Conservation (phyloP, 1,284 basidiomycete species). For the Wolfiporia cocos region DNA sequence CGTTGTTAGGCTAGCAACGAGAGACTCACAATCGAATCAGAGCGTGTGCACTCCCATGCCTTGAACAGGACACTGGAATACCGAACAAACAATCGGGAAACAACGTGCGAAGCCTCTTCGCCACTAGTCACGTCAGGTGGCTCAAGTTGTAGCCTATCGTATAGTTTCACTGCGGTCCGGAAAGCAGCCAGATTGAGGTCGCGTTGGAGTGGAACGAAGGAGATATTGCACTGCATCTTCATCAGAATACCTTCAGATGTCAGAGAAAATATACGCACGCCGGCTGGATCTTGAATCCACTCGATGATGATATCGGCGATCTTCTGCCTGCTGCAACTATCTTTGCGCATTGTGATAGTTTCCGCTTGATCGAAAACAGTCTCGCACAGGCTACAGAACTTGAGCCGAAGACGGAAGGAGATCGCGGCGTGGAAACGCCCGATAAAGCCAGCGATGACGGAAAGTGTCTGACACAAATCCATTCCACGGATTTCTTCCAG, state of each 20-base stretch:
- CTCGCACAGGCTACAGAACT: constrained; percentile 74
- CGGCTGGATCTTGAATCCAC: constrained; percentile 57
- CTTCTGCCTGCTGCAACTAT: constrained; percentile 59
- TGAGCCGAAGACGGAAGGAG: constrained; percentile 63
- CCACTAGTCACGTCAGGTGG: constrained; percentile 49
- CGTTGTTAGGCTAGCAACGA: neutral
- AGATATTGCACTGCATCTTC: constrained; percentile 10
- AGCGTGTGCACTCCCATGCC: constrained; percentile 47
- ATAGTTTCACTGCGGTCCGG: constrained; percentile 65
- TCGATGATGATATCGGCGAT: constrained; percentile 72
- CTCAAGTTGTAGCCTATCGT: constrained; percentile 71
- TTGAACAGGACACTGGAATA: constrained; percentile 66
- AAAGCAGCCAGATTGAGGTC: constrained; percentile 74
- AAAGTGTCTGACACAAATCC: constrained; percentile 65
- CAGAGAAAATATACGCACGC: constrained; percentile 31
- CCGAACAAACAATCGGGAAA: constrained; percentile 73
- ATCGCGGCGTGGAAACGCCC: constrained; percentile 51
- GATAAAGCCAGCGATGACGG: constrained; percentile 61
- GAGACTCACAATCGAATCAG: constrained; percentile 35
- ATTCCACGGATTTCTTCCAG: constrained; percentile 52
- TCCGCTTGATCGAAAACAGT: constrained; percentile 59
- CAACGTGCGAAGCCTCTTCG: constrained; percentile 63
- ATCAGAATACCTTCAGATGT: constrained; percentile 7
- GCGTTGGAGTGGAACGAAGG: constrained; percentile 33
- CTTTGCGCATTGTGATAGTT: constrained; percentile 58